Evolutionary conservation across 2,329 filamentous ascomycete genomes (phyloP).

Genomic region (Cercospora zeina): DNA sequence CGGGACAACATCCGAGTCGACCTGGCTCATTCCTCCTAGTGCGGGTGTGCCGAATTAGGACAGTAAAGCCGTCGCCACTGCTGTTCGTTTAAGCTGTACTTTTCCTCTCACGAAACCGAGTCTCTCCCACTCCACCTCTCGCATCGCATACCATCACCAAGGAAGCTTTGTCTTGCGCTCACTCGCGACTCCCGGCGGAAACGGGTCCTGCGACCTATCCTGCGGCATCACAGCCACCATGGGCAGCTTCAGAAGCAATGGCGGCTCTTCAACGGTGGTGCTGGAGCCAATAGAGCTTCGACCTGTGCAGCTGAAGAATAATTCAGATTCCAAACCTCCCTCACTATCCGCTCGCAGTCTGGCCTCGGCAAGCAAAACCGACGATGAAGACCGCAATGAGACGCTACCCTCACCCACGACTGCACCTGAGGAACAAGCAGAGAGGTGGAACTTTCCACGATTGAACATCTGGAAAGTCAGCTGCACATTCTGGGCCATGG

Average conservation of each 20-base stretch:
- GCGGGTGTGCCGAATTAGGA: slow-evolving; percentile 15
- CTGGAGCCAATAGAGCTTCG: slow-evolving; percentile 35
- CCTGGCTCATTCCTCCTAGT: not conserved
- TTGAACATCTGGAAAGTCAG: slow-evolving; percentile 61
- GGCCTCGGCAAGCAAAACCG: slow-evolving; percentile 17
- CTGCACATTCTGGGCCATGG: slow-evolving; percentile 61
- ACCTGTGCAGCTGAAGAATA: slow-evolving; percentile 26
- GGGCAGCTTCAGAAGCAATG: slow-evolving; percentile 26
- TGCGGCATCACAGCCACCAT: slow-evolving; percentile 12
- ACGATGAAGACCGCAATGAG: slow-evolving; percentile 39
- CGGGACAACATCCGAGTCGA: not conserved
- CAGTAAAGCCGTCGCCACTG: slow-evolving; percentile 15
- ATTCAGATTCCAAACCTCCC: slow-evolving; percentile 26
- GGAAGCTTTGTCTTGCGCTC: not conserved
- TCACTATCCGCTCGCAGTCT: slow-evolving; percentile 32
- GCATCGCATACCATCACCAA: not conserved
- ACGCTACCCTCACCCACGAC: slow-evolving; percentile 51
- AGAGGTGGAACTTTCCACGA: slow-evolving; percentile 65
- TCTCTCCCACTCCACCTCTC: not conserved
- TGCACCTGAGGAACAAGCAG: slow-evolving; percentile 44
- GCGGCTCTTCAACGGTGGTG: slow-evolving; percentile 34
- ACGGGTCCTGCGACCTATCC: not conserved
- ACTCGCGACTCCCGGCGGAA: not conserved
- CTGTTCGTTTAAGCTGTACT: slow-evolving; percentile 2
- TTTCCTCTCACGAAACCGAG: not conserved